These are phyloP conservation scores for Aspergillus kassunensis DNA, from an alignment of 495 filamentous ascomycete species.

Conservation along the genomic window DNA sequence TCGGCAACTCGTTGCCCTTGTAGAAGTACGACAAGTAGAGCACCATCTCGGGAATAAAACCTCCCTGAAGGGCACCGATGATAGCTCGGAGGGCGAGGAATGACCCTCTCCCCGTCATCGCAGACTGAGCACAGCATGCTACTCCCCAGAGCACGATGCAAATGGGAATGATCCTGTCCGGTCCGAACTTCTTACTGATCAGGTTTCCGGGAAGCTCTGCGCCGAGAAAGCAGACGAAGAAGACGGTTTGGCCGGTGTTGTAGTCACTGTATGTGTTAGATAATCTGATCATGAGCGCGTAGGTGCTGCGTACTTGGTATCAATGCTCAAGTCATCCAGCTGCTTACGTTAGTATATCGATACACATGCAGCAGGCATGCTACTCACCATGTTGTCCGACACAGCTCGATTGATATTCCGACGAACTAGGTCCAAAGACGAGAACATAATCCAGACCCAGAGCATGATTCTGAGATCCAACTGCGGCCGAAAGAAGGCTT, in stretches of 20 bases:
- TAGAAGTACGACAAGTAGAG: conserved; percentile 52
- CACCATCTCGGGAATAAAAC: conserved; percentile 39
- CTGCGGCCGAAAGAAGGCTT: not conserved
- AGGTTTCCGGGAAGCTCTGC: conserved; percentile 60
- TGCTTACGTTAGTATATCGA: too few relatives aligned
- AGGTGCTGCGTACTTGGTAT: too few relatives aligned
- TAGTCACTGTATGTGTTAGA: conserved; percentile 29
- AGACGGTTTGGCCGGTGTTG: conserved; percentile 51
- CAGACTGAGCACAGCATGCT: conserved; percentile 54
- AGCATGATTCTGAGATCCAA: conserved; percentile 2
- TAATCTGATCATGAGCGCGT: too few relatives aligned
- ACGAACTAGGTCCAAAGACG: not conserved
- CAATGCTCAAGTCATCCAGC: too few relatives aligned
- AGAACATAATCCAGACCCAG: conserved; percentile 5
- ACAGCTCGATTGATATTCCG: not conserved
- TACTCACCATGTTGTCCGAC: conserved; percentile 1
- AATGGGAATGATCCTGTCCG: conserved; percentile 67
- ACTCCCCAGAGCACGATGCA: conserved; percentile 66
- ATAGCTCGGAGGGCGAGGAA: conserved; percentile 57
- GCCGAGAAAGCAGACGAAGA: conserved; percentile 28
- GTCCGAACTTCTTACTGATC: conserved; percentile 56
- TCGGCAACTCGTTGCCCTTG: conserved; percentile 55
- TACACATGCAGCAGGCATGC: too few relatives aligned
- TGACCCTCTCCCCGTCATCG: conserved; percentile 48
- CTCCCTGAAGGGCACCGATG: conserved; percentile 61